A percentile compares a stretch with the other conserved stretches of the same genome.
These are phyloP conservation scores for Kwoniella sp. DNA, from an alignment of 768 basidiomycete genomes.

Conservation along the genomic window DNA sequence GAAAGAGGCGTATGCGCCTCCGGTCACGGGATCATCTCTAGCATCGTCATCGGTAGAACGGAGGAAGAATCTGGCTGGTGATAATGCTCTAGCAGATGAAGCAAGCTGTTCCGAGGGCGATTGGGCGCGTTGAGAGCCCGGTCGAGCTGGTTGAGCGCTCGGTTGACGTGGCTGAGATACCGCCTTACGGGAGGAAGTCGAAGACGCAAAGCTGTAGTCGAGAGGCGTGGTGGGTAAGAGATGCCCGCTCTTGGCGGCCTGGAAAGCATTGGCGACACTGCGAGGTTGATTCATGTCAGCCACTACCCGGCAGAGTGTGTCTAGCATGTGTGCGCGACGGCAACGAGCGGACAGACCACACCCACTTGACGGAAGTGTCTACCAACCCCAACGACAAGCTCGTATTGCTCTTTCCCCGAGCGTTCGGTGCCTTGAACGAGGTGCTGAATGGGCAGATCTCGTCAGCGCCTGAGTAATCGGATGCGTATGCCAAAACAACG, in stretches of 20 bases:
- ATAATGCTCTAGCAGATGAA: constrained; percentile 32
- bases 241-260: constrained; percentile 33
- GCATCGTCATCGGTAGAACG: constrained; percentile 22
- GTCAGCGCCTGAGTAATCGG: background rate
- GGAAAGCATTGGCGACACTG: constrained; percentile 41
- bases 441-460: background rate
- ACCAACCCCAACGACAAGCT: constrained; percentile 17
- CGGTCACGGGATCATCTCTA: constrained; percentile 19
- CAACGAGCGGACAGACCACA: too few relatives aligned
- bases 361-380: constrained; percentile 39
- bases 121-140: constrained; percentile 18
- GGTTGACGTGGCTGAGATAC: constrained; percentile 1
- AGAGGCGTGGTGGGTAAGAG: constrained; percentile 14
- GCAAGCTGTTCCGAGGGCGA: constrained; percentile 36
- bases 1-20: constrained; percentile 27
- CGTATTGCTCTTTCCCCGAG: constrained; percentile 7
- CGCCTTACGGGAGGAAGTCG: constrained; percentile 12
- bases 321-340: too few relatives aligned
- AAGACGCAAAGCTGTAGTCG: constrained; percentile 5
- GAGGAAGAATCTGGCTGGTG: constrained; percentile 43
- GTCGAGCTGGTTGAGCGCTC: background rate
- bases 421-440: constrained; percentile 28
- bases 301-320: too few relatives aligned
- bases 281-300: background rate
- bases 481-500: too few relatives aligned